Conservation (phyloP, 2,329 filamentous ascomycete genomes). For the Phialophora verrucosa region DNA sequence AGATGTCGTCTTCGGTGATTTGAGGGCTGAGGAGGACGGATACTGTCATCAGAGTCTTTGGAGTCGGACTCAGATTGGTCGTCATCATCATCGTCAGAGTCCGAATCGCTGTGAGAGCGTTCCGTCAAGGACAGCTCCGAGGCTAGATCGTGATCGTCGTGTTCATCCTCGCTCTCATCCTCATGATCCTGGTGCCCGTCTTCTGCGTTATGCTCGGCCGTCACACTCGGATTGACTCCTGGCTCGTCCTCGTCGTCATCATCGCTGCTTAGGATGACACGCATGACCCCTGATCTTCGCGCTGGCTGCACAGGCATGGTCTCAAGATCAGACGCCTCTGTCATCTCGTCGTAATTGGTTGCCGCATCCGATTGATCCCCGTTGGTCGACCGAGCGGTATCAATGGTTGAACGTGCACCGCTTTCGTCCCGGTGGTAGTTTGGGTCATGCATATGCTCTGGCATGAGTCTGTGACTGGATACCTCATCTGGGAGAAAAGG, state of each 20-base stretch:
- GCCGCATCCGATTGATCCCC: slow-evolving; percentile 8
- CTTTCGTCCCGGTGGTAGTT: neutral
- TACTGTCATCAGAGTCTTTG: slow-evolving; percentile 30
- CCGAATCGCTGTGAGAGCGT: neutral
- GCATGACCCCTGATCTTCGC: slow-evolving; percentile 7
- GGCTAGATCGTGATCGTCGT: slow-evolving; percentile 4
- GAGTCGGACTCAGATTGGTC: slow-evolving; percentile 24
- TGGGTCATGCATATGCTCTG: neutral
- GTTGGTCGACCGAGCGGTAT: neutral
- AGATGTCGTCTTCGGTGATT: slow-evolving; percentile 29
- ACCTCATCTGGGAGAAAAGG: neutral
- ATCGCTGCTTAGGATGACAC: slow-evolving; percentile 32
- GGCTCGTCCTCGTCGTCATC: slow-evolving; percentile 32
- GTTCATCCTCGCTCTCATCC: slow-evolving; percentile 19
- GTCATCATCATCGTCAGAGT: slow-evolving; percentile 13
- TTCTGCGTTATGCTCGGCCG: slow-evolving; percentile 6
- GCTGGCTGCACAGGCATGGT: neutral
- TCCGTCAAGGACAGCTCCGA: neutral
- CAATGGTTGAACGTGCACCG: neutral
- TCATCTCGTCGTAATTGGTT: slow-evolving; percentile 31
- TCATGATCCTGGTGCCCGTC: slow-evolving; percentile 16
- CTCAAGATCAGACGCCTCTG: slow-evolving; percentile 23
- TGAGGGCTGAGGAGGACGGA: slow-evolving; percentile 34
- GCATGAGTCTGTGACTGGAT: neutral
- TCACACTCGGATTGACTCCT: neutral